Percentiles rank a stretch among this genome's conserved stretches.
Conservation (phyloP, 768 basidiomycete species). For the Pisolithus albus region DNA sequence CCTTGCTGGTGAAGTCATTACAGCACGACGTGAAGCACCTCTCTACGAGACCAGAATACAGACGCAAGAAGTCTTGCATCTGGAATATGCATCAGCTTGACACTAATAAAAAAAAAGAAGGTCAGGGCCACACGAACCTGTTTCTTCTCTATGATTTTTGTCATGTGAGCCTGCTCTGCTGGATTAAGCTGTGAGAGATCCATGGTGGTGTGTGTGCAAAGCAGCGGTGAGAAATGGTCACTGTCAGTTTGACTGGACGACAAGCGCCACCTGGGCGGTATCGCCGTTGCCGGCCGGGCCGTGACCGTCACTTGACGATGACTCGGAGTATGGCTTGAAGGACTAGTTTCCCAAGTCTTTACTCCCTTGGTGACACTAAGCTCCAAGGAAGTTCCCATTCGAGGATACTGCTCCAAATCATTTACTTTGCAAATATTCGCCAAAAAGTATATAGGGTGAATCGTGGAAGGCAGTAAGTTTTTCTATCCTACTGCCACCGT, state of each 20-base stretch:
- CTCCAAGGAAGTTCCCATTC: neutral
- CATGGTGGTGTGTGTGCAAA: constrained; percentile 40
- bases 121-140: constrained; percentile 50
- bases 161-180: constrained; percentile 96
- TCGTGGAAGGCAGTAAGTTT: constrained; percentile 15
- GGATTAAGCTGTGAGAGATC: constrained; percentile 87
- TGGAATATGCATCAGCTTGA: constrained; percentile 25
- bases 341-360: no score
- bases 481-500: constrained; percentile 2
- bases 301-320: neutral
- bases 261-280: no score
- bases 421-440: neutral
- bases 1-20: constrained; percentile 95
- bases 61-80: constrained; percentile 98
- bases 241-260: no score
- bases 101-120: neutral
- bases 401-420: neutral
- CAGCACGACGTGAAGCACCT: constrained; percentile 93
- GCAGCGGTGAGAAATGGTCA: neutral
- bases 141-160: constrained; percentile 89
- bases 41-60: constrained; percentile 93
- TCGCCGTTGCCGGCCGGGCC: no score
- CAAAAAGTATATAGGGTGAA: constrained; percentile 4
- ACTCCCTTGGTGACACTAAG: neutral
- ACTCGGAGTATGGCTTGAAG: neutral